Evolutionary conservation across 2,329 filamentous ascomycete genomes (phyloP).

Genomic region (Thelonectria rubi): DNA sequence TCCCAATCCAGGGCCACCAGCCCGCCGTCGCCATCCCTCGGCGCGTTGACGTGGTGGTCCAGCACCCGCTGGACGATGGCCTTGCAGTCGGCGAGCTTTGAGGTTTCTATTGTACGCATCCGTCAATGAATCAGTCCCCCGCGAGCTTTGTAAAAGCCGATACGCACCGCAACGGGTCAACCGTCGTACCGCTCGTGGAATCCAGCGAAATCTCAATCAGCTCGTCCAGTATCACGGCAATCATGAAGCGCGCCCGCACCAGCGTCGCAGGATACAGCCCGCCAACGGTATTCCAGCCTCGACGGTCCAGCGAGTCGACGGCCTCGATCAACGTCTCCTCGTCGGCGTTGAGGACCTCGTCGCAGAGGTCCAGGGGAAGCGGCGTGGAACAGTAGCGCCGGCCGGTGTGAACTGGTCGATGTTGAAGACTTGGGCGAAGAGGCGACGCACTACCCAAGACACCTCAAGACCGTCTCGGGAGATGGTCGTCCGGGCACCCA

Average conservation of each 20-base stretch:
- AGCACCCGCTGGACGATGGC: conserved; percentile 59
- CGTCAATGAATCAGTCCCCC: not conserved
- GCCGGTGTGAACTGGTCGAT: conserved; percentile 60
- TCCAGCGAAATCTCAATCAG: conserved; percentile 43
- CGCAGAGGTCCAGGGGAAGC: conserved; percentile 62
- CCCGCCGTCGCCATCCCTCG: conserved; percentile 30
- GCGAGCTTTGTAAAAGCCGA: not conserved
- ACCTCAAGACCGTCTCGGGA: conserved; percentile 1
- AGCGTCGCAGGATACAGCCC: conserved; percentile 44
- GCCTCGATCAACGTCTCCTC: conserved; percentile 41
- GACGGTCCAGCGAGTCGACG: conserved; percentile 50
- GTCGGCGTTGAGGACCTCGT: conserved; percentile 57
- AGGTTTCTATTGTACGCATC: conserved; percentile 8
- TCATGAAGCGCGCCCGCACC: conserved; percentile 36
- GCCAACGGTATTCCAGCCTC: conserved; percentile 62
- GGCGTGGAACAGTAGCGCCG: conserved; percentile 64
- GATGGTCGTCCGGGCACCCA: not conserved
- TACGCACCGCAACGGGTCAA: conserved; percentile 13
- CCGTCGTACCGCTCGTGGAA: not conserved
- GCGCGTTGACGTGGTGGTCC: conserved; percentile 56
- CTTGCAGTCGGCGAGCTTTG: conserved; percentile 49
- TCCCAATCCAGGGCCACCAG: conserved; percentile 48
- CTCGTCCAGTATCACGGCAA: conserved; percentile 40
- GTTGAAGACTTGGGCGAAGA: conserved; percentile 50
- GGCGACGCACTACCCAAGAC: conserved; percentile 25